phyloP scores from a whole-genome alignment of 1,284 basidiomycete genomes.

The Sanghuangporus baumii region DNA sequence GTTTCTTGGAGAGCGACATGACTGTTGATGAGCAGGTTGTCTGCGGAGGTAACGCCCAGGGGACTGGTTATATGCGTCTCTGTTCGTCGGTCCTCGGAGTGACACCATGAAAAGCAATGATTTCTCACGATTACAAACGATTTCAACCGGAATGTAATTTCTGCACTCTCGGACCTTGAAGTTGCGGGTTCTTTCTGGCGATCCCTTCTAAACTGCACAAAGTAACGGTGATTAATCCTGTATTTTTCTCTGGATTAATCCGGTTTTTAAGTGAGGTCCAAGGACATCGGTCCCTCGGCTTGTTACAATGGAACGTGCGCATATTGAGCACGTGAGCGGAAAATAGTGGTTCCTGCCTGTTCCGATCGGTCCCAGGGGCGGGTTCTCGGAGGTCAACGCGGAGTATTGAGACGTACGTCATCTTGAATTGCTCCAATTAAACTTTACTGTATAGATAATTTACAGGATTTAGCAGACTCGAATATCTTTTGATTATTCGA shows the following conservation, averaged over 20 bases:
- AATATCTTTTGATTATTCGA: no score
- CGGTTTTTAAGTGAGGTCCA: neutral
- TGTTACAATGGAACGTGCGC: no score
- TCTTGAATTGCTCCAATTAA: no score
- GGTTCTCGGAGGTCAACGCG: neutral
- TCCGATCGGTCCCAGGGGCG: neutral
- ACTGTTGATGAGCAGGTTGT: neutral
- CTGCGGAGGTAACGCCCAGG: neutral
- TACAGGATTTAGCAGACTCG: no score
- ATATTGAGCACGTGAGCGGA: neutral
- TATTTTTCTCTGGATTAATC: neutral
- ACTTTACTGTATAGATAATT: no score
- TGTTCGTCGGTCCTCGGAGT: neutral
- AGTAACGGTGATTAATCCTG: no score
- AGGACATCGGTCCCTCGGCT: no score
- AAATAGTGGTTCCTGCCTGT: neutral
- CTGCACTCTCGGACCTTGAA: no score
- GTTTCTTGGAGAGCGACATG: constrained; percentile 96
- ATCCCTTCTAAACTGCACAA: no score
- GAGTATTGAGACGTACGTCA: no score
- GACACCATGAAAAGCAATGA: neutral
- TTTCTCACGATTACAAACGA: neutral
- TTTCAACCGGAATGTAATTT: no score
- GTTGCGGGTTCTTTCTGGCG: no score
- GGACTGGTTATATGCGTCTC: neutral